Base-by-base conservation (phyloP, 2,329 filamentous ascomycete species). In the Aciculosporium take region DNA sequence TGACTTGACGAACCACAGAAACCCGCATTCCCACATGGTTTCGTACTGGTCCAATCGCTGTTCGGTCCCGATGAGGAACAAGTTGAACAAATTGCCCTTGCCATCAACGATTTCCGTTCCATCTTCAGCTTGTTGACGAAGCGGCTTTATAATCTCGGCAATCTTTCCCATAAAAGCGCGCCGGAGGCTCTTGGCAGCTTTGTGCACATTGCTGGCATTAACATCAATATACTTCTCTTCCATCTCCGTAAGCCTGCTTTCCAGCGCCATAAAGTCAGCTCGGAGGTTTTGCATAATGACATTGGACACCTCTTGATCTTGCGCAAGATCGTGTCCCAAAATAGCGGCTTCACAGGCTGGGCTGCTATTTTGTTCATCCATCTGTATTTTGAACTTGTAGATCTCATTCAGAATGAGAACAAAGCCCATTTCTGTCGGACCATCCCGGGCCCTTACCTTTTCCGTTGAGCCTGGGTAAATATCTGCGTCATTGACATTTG, bases 341-440 rank as follows among this genome's bases (percentile, higher is more conserved):
- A 74, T 57, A 15, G 72, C 62, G 8, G 63, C 57, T 46, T 76
- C 72, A 21, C 75, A 58, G 1, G 64, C 65, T 1, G 67, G 64
- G 0, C 57, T 62, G 10, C 69, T 65, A 13, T 59, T 55, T 8
- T 56, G 53, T 10, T 55, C 53, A 24, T 67, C 65, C 5, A 67
- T 63, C 2, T 58, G 61, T 17, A 69, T 55, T 43, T 76, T 59
- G 44, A 73, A 69, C 27, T 63, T 64, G 33, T 65, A 65, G 3
- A 76, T 59, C 37, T 69, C 67, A 55, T 67, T 69, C 4, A 63
- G 58, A 8, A 75, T 56, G 25, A 77, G 50, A 45, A 66, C 66
- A 45, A 75, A 74, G 1, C 71, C 69, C 74, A 78, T 78, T 45
- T 78, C 74, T 0, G 74, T 78, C 3, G 74, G 72, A 0, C 72